phyloP scores from a whole-genome alignment of 768 basidiomycete species.

The Boletellus ananiceps region DNA sequence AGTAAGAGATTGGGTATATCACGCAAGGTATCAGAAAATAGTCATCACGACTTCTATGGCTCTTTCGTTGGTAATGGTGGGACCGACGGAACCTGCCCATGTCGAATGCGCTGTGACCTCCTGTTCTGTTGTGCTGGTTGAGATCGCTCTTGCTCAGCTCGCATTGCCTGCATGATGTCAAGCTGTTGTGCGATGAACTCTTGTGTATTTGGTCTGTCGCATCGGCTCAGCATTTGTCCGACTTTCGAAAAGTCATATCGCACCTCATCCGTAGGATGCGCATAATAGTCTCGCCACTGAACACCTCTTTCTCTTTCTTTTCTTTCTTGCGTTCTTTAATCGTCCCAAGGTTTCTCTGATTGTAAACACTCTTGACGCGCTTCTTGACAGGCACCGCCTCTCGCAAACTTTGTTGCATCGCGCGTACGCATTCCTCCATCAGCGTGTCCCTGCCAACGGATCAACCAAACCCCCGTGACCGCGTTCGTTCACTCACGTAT shows the following conservation, averaged over 20 bases:
- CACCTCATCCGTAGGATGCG: conserved; percentile 94
- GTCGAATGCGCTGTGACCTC: conserved; percentile 51
- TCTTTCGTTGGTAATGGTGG: conserved; percentile 27
- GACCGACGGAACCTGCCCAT: conserved; percentile 25
- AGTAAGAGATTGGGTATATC: conserved; percentile 23
- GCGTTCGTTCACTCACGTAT: conserved; percentile 54
- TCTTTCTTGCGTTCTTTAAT: conserved; percentile 93
- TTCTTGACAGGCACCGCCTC: conserved; percentile 74
- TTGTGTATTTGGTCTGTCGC: conserved; percentile 61
- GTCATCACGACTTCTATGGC: conserved; percentile 5
- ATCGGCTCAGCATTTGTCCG: conserved; percentile 1
- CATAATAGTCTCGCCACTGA: conserved; percentile 86
- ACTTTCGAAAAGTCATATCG: conserved; percentile 12
- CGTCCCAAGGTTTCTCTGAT: conserved; percentile 92
- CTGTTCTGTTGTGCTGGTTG: conserved; percentile 56
- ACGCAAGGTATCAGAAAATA: conserved; percentile 20
- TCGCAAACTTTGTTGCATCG: conserved; percentile 86
- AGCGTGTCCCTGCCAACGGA: conserved; percentile 55
- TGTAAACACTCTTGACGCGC: conserved; percentile 88
- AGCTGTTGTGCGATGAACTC: conserved; percentile 89
- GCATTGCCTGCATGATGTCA: conserved; percentile 76
- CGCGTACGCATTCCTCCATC: conserved; percentile 93
- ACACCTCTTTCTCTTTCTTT: conserved; percentile 70
- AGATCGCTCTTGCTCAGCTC: conserved; percentile 76
- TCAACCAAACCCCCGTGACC: conserved; percentile 4